Base-by-base conservation (phyloP, 176 grass and related monocot species). In the Areca catechu region DNA sequence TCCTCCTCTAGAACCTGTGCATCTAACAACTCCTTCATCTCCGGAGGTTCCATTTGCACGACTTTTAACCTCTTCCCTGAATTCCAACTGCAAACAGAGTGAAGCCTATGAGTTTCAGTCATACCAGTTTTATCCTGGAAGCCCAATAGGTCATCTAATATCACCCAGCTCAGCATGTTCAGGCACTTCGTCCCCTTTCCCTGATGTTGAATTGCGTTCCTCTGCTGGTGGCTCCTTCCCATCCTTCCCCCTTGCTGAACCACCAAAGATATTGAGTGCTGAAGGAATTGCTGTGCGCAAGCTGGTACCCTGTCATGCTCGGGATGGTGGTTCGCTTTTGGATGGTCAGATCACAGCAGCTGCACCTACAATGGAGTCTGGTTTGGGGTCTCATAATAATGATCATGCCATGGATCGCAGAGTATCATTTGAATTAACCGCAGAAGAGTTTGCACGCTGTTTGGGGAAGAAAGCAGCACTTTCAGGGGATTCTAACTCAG, bases 391-490 rank as follows among this genome's bases (percentile, higher is more conserved):
- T 9, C 82, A 85, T 28, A 84, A 69, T 57, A 82, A 82, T 60
- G 87, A 90, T 54, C 75, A 90, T 76, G 68, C 70, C n/a, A 83
- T 88, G 76, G 88, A 85, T 82, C 84, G 92, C 5, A 72, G 93
- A 55, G 93, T 89, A 6, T 92, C 87, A 2, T 98, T 98, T 29
- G 93, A 98, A 65, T 51, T 98, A 56, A 98, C 93, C 1, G 83
- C 89, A 3, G 93, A 98, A 77, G 87, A 98, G 23, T 83, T 98
- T 0, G 79, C 81, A 15, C 81, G 93, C 49, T 98, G 93, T 74
- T 71, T 92, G n/a, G 83, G 83, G 73, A 92, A 85, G 83, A 92
- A 85, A 51, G 78, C 78, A 0, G 79, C 76, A 10, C 82, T 70
- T 54, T 58, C 79, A 55, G 75, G 75, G 55, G 86, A 90, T 51